Percentiles rank a stretch among this genome's conserved stretches.
Conservation (phyloP, 2,329 filamentous ascomycete genomes). For the Aspergillus alliaceus region DNA sequence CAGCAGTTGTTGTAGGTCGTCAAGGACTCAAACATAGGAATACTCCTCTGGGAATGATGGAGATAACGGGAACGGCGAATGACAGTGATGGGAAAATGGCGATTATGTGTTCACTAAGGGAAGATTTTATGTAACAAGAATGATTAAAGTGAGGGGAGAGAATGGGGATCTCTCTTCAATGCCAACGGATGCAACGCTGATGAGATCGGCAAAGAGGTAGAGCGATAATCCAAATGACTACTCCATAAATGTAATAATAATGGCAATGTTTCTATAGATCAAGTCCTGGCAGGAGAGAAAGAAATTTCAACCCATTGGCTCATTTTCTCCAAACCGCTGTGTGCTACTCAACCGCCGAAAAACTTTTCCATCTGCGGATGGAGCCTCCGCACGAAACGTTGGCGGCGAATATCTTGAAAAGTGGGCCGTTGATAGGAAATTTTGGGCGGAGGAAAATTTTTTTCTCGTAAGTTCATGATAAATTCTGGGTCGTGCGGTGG, state of each 20-base stretch:
- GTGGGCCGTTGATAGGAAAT: slow-evolving; percentile 11
- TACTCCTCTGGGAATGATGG: not conserved
- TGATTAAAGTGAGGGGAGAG: slow-evolving; percentile 2
- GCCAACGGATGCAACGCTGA: slow-evolving; percentile 17
- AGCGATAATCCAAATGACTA: not conserved
- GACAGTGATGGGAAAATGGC: slow-evolving; percentile 6
- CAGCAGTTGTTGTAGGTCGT: not conserved
- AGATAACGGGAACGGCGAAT: slow-evolving; percentile 16
- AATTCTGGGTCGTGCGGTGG: slow-evolving; percentile 4
- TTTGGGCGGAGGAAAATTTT: slow-evolving; percentile 6
- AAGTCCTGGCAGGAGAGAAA: not conserved
- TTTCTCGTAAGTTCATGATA: not conserved
- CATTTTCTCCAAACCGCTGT: not conserved
- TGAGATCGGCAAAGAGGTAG: not conserved
- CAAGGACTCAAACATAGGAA: not conserved
- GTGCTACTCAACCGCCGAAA: not conserved
- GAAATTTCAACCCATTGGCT: not conserved
- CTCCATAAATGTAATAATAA: not conserved
- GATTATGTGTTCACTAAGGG: slow-evolving; percentile 8
- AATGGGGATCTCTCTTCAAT: not conserved
- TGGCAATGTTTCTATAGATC: not conserved
- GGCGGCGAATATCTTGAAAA: slow-evolving; percentile 7
- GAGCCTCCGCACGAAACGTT: not conserved
- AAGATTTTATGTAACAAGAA: slow-evolving; percentile 29
- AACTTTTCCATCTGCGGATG: not conserved